Conservation (phyloP, 2,329 filamentous ascomycete genomes). For the Diaporthe ampelina region DNA sequence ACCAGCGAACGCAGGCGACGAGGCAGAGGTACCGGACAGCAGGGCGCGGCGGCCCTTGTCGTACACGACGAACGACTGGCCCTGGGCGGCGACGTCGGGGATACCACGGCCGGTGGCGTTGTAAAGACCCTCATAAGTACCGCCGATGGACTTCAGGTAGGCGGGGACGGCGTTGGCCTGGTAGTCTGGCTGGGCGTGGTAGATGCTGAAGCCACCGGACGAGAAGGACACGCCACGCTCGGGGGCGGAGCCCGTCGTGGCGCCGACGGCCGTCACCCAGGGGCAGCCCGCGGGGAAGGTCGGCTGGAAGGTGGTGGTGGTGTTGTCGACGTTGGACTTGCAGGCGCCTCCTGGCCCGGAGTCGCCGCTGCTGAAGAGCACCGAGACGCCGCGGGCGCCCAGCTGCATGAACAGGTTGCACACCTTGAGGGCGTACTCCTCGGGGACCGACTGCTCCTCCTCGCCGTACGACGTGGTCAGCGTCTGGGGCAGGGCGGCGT, state of each 20-base stretch:
- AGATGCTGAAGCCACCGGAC: constrained; percentile 56
- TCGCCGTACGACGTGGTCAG: constrained; percentile 77
- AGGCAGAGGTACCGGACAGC: constrained; percentile 52
- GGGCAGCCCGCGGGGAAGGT: constrained; percentile 57
- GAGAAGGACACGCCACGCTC: constrained; percentile 55
- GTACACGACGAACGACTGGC: constrained; percentile 62
- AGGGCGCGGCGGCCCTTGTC: constrained; percentile 48
- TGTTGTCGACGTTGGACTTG: constrained; percentile 40
- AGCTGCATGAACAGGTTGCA: constrained; percentile 76
- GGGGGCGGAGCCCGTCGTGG: constrained; percentile 57
- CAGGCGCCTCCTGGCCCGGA: constrained; percentile 29
- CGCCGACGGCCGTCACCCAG: constrained; percentile 70
- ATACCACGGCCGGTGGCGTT: constrained; percentile 55
- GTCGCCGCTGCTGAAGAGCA: constrained; percentile 64
- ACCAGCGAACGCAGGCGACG: constrained; percentile 55
- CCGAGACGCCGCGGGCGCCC: constrained; percentile 72
- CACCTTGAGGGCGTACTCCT: constrained; percentile 70
- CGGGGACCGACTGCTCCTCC: constrained; percentile 73
- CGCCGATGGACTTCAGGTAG: constrained; percentile 54
- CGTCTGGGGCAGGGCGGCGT: constrained; percentile 67
- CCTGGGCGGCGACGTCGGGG: constrained; percentile 59
- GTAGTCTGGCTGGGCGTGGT: constrained; percentile 53
- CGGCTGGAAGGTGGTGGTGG: constrained; percentile 37
- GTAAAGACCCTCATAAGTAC: constrained; percentile 54
- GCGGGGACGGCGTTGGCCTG: constrained; percentile 50